phyloP scores from a whole-genome alignment of 176 grass and related monocot genomes.

The Paspalum notatum region DNA sequence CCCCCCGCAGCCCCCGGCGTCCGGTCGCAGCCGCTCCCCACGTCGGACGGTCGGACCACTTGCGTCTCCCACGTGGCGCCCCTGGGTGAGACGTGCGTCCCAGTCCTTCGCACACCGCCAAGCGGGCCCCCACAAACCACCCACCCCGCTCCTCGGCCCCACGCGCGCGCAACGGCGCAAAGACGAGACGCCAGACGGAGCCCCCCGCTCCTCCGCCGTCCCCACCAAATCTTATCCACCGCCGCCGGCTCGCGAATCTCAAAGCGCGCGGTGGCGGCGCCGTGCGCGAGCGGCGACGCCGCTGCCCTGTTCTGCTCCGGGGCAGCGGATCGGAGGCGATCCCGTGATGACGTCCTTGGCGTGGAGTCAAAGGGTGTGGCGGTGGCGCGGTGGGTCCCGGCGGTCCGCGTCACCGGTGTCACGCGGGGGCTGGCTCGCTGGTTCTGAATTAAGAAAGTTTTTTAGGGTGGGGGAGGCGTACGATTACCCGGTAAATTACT shows the following conservation, averaged over 20 bases:
- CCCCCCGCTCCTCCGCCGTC: too few species aligned
- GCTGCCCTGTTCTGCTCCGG: background rate
- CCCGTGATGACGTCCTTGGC: conserved; percentile 26
- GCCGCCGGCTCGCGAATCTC: background rate
- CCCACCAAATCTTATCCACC: conserved; percentile 38
- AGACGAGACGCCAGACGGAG: too few species aligned
- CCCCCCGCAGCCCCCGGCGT: background rate
- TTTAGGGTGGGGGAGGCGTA: conserved; percentile 7
- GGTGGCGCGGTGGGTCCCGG: background rate
- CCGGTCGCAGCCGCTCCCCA: background rate
- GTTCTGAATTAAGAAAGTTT: conserved; percentile 5
- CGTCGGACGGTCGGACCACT: background rate
- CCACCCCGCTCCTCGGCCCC: background rate
- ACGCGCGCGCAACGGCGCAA: background rate
- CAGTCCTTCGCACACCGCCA: conserved; percentile 18
- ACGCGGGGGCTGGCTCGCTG: background rate
- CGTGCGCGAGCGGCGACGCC: background rate
- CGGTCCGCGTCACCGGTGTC: background rate
- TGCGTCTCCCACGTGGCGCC: conserved; percentile 28
- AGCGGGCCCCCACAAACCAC: background rate
- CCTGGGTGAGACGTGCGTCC: conserved; percentile 10
- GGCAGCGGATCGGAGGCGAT: background rate
- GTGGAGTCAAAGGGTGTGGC: conserved; percentile 25
- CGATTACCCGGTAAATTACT: conserved; percentile 8
- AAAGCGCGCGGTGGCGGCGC: background rate